Evolutionary conservation across 768 basidiomycete species (phyloP), one percentile per base, ranked within the genome.

Genomic region (Asterophora lycoperdoides): DNA sequence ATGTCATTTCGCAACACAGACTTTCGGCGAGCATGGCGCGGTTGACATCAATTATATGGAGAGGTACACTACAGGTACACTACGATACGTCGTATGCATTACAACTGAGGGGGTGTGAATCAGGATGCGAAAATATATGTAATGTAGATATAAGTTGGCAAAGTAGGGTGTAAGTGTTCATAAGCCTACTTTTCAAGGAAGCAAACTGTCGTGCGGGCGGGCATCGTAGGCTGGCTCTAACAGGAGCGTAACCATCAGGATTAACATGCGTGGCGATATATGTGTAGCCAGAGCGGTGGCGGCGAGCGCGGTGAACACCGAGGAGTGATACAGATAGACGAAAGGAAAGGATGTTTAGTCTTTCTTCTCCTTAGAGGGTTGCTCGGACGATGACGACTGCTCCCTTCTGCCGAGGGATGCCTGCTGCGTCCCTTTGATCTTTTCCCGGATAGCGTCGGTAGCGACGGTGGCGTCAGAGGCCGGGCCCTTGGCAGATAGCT

Each of bases 331-430:
- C 23, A 30, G n/a, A n/a, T n/a, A 7, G 20, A 26, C 3, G 30
- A 45, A n/a, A n/a, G n/a, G 8, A 41, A 11, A 32, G 29, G 35
- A 28, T 30, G 9, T 23, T 78, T 83, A 90, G 62, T 93, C 86
- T 73, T 91, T 91, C 86, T 92, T 69, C 61, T 72, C 67, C 51
- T 64, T 53, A 41, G 65, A 62, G 30, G 66, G 60, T 41, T 65
- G 71, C 51, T 72, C 76, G 47, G 78, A 71, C 15, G 78, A 63
- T 35, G 65, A 71, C 33, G 65, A 71, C 54, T 77, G 78, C 70
- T 91, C 89, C 83, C 84, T 93, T 95, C 71, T 95, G 89, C 90
- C 89, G 32, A 98, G 82, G 14, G 92, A 94, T 13, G 94, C 95
- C 60, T 89, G 85, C 64, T 98, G 95, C 4, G 93, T 92, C 73